Base-by-base conservation (phyloP, 306 rosid genomes). In the Cucurbita ficifolia region DNA sequence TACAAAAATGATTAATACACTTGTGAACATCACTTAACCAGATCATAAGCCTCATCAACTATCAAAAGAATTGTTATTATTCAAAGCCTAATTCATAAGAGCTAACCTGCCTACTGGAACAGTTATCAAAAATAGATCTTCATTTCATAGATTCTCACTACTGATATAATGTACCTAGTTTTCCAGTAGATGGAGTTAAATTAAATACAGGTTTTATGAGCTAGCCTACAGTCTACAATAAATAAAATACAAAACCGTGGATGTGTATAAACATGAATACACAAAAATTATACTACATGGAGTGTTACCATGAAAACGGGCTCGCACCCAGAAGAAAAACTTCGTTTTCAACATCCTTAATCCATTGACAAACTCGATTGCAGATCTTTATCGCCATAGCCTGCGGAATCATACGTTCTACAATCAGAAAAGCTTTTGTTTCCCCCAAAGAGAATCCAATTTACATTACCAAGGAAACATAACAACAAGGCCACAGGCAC, bases 321-420 rank as follows among this genome's bases (percentile, higher is more conserved):
- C 92, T 90, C 49, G 92, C 96, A 81, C 98, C 98, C 77, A 88
- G 88, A 89, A 92, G 87, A 82, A 92, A 92, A 55, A 92, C 84
- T 83, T 92, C 98, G 29, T 88, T 88, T 84, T 92, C 98, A 36
- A 92, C 96, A 57, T 92, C 98, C 82, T 92, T 90, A 70, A 90
- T 88, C 96, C 98, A 92, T 79, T 90, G 98, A 79, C 96, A 92
- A 75, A 92, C 96, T 57, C 91, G 88, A 79, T 92, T 92, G 92
- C 98, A 92, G 16, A 88, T 88, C 86, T 86, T 88, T 85, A 92
- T 90, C 21, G 98, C 96, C 87, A 73, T 69, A 18, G 93, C 96
- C 98, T 92, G 96, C 81, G 84, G 58, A 74, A 36, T 51, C 35
- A 76, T 57, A 79, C 22, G 50, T 65, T 70, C 51, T 57, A 58